Base-by-base conservation (phyloP, 345 rosid species). In the Eucalyptus globulus region DNA sequence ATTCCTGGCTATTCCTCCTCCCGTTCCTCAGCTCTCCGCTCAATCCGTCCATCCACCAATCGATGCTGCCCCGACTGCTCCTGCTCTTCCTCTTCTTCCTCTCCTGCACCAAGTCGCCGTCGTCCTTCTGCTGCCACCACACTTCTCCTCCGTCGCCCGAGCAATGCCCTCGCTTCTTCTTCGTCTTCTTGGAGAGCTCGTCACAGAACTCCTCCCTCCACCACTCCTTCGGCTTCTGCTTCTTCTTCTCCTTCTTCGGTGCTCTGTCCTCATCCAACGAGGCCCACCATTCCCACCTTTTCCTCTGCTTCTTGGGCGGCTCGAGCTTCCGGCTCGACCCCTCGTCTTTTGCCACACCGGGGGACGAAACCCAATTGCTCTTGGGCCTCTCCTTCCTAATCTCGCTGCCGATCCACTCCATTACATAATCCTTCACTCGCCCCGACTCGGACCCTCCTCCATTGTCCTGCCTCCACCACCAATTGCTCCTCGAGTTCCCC, bases 141-240 rank as follows among this genome's bases (percentile, higher is more conserved):
- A 95, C 93, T 56, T 93, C 97, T 62, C 89, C 81, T 93, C 95
- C 76, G 56, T 86, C 24, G 8, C 27, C 6, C 1, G 47, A 11
- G 24, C 27, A 37, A 76, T 91, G 90, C 89, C 89, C 88, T 89
- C 92, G 92, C 92, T 95, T 97, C 87, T 95, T 95, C 91, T 92
- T 93, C 86, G 92, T 96, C 91, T 95, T 96, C 91, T 92, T 95
- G 13, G 95, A 95, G 6, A 96, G 91, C 87, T 96, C 99, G 80
- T 96, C 98, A 13, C 97, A 92, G 34, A 96, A 95, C 94, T 97
- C 99, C 89, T 97, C 99, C 88, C 94, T 97, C 99, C 99, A 97
- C 99, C 99, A 97, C 88, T 97, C 97, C 92, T 98, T 96, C 7
- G 98, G 83, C 83, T 37, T 72, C 45, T 21, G 83, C 27, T 76